Percentiles rank a stretch among this genome's conserved stretches.
phyloP scores from a whole-genome alignment of 805 yeast genomes.

The Komagataella populi region DNA sequence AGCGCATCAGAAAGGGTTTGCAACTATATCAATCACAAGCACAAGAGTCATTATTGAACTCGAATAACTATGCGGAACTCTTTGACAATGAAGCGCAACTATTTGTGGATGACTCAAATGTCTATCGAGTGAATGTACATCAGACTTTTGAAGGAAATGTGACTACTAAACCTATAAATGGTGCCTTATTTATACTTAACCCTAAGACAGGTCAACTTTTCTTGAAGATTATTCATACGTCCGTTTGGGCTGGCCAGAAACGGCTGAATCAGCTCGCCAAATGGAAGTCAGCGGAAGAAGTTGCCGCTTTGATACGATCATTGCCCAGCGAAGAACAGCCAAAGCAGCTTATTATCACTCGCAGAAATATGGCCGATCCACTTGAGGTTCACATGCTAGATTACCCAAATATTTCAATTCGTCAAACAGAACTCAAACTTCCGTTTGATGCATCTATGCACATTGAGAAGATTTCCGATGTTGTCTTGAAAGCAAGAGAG shows the following conservation, averaged over 20 bases:
- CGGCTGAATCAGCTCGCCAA: slow-evolving; percentile 86
- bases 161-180: slow-evolving; percentile 86
- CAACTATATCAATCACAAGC: slow-evolving; percentile 91
- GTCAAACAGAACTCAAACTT: slow-evolving; percentile 78
- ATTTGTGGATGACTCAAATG: slow-evolving; percentile 89
- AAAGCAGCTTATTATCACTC: slow-evolving; percentile 75
- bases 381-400: slow-evolving; percentile 94
- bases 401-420: slow-evolving; percentile 80
- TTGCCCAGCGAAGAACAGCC: slow-evolving; percentile 93
- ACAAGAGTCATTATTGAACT: slow-evolving; percentile 80
- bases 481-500: slow-evolving; percentile 77
- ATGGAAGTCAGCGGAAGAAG: slow-evolving; percentile 98
- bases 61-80: slow-evolving; percentile 81
- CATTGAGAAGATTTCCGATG: slow-evolving; percentile 64
- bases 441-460: slow-evolving; percentile 84
- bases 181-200: slow-evolving; percentile 80
- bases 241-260: slow-evolving; percentile 96
- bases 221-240: slow-evolving; percentile 80
- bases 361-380: slow-evolving; percentile 90
- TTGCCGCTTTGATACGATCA: slow-evolving; percentile 79
- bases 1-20: slow-evolving; percentile 85
- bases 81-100: slow-evolving; percentile 75
- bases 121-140: slow-evolving; percentile 85
- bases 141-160: slow-evolving; percentile 87
- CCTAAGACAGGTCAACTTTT: slow-evolving; percentile 87